Evolutionary conservation across 768 basidiomycete species (phyloP).

Genomic region (Lenzites betulinus): DNA sequence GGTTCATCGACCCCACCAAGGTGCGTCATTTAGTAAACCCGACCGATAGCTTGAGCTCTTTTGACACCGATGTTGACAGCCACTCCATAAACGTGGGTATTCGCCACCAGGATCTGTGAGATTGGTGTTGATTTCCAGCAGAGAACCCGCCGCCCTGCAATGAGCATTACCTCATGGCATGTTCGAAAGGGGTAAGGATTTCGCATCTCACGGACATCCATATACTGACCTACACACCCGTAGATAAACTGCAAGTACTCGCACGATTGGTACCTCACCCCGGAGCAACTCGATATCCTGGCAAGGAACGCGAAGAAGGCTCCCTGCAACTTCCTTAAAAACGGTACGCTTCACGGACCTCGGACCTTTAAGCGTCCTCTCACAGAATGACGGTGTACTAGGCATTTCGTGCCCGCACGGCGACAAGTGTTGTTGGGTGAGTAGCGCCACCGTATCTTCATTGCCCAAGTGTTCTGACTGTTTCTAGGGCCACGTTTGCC

Average conservation of each 20-base stretch:
- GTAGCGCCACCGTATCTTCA: neutral
- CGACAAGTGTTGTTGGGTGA: constrained; percentile 69
- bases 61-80: constrained; percentile 41
- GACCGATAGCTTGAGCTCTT: too few species aligned
- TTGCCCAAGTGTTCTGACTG: neutral
- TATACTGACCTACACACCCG: neutral
- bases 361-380: neutral
- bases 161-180: constrained; percentile 80
- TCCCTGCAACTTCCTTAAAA: constrained; percentile 83
- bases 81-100: constrained; percentile 73
- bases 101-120: neutral
- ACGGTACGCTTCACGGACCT: constrained; percentile 44
- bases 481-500: constrained; percentile 66
- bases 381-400: constrained; percentile 28
- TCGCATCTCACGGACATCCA: neutral
- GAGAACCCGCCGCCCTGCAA: constrained; percentile 86
- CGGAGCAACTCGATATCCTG: constrained; percentile 71
- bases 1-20: constrained; percentile 62
- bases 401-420: constrained; percentile 78
- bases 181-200: constrained; percentile 63
- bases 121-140: constrained; percentile 31
- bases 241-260: constrained; percentile 73
- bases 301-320: constrained; percentile 82
- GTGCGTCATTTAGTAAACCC: constrained; percentile 37
- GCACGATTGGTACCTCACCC: constrained; percentile 73